Percentiles rank a stretch among this genome's conserved stretches.
These are phyloP conservation scores for Leccinum subrobustum DNA, from an alignment of 1,284 basidiomycete genomes.

Conservation along the genomic window DNA sequence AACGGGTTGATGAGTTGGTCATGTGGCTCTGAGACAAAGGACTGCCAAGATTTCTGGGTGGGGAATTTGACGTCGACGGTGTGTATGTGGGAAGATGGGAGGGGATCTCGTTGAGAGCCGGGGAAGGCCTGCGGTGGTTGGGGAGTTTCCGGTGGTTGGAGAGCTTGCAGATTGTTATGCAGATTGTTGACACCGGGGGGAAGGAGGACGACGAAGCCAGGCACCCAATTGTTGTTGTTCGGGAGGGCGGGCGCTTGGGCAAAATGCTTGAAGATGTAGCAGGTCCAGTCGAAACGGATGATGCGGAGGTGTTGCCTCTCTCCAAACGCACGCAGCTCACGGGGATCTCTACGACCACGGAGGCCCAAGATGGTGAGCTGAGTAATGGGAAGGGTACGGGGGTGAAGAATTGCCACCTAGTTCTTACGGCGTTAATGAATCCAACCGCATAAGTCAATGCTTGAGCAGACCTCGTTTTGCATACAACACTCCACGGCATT, in stretches of 20 bases:
- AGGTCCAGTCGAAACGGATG: conserved; percentile 39
- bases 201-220: conserved; percentile 14
- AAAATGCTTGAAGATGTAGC: conserved; percentile 38
- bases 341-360: conserved; percentile 22
- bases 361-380: conserved; percentile 35
- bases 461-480: too few relatives aligned
- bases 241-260: background rate
- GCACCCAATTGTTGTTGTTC: conserved; percentile 8
- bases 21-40: conserved; percentile 27
- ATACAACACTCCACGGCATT: too few relatives aligned
- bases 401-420: conserved; percentile 10
- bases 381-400: conserved; percentile 36
- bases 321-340: conserved; percentile 30
- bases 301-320: conserved; percentile 34
- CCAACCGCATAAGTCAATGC: too few relatives aligned
- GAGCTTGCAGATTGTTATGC: background rate
- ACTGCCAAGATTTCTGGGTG: conserved; percentile 33
- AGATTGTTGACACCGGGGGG: conserved; percentile 11
- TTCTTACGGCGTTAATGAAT: too few relatives aligned
- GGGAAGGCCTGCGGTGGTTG: background rate
- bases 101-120: conserved; percentile 16
- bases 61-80: conserved; percentile 38
- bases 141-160: conserved; percentile 8
- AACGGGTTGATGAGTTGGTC: conserved; percentile 29
- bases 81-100: conserved; percentile 34